Evolutionary conservation across 441 rosid species (phyloP), one percentile per base, ranked within the genome.

Genomic region (Erodium texanum): DNA sequence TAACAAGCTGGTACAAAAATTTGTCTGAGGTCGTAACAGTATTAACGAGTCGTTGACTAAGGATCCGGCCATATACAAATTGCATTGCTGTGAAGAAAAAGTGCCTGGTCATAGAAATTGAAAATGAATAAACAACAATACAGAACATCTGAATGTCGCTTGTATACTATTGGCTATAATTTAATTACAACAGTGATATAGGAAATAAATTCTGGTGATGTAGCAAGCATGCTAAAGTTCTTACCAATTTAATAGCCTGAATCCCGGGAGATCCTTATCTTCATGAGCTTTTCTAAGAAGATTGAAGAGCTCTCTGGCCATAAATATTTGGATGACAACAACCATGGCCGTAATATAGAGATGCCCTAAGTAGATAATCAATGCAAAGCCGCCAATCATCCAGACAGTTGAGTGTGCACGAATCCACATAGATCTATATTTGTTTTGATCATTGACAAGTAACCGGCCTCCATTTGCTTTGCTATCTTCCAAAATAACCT

Each of bases 21-120:
- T 86, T 89, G 71, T 90, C 96, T 14, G 87, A 78, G 61, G 92
- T 83, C 67, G 62, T 56, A 7, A 90, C 88, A 18, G 93, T 84
- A 70, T 89, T 93, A 77, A 81, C 94, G 12, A 93, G 80, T 66
- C 90, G 85, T 73, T 84, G 97, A 72, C 88, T 89, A 74, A 90
- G 88, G 74, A 90, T 85, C 66, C 94, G 96, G 65, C 97, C 98
- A 79, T 90, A 93, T 22, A 89, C 96, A 71, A 87, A 93, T 27
- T 87, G 80, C 97, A 93, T 87, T 58, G 87, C 92, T 5, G 98
- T 85, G 87, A 93, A 87, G 89, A 90, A 90, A 79, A 93, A 90
- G 81, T 93, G 87, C 94, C 98, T 93, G 86, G 24, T 23, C 70
- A 74, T 38, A 65, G 74, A 65, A 64, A 72, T 70, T 65, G 66